Evolutionary conservation across 257 asterid species (phyloP).

Genomic region (Solanum phureja): DNA sequence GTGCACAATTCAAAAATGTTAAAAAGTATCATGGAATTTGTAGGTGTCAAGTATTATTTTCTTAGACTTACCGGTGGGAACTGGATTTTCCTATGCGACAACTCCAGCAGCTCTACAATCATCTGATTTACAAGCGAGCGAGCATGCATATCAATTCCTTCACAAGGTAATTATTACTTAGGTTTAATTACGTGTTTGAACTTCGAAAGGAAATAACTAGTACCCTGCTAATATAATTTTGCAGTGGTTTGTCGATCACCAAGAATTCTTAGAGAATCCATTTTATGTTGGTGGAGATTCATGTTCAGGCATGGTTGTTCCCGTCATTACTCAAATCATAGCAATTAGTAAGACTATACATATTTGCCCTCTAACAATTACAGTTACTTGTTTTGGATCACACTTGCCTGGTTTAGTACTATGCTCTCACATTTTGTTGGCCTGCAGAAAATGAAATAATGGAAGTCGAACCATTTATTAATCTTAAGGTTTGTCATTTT

Average conservation of each 20-base stretch:
- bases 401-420: neutral
- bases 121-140: neutral
- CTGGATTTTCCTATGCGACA: constrained; percentile 8
- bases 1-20: neutral
- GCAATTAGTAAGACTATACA: constrained; percentile 2
- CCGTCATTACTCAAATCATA: constrained; percentile 6
- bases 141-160: constrained; percentile 3
- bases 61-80: neutral
- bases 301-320: constrained; percentile 2
- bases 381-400: neutral
- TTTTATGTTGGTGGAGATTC: constrained; percentile 15
- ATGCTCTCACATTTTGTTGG: neutral
- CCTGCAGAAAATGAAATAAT: constrained; percentile 13
- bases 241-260: constrained; percentile 15
- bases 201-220: too few relatives aligned
- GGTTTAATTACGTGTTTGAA: too few relatives aligned
- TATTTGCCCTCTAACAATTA: neutral
- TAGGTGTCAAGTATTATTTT: constrained; percentile 7
- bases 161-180: neutral
- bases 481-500: constrained; percentile 10
- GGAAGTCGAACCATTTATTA: neutral
- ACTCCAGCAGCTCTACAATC: neutral
- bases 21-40: neutral
- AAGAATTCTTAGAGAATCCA: constrained; percentile 3
- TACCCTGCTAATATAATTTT: neutral